phyloP scores from a whole-genome alignment of 305 asterid genomes.

The Lippia alba region DNA sequence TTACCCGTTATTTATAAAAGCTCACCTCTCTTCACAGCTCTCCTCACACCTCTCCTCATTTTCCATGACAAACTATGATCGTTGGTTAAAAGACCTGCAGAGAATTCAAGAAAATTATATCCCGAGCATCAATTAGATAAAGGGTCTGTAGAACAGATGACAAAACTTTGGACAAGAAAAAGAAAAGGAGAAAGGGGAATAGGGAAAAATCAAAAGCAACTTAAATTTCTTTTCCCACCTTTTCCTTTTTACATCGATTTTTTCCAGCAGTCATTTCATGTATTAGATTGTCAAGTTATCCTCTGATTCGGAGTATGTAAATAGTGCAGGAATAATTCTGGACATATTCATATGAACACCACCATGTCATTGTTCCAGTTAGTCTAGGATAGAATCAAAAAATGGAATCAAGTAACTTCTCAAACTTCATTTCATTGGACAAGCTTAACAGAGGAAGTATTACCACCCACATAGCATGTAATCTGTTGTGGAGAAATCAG shows the following conservation, averaged over 20 bases:
- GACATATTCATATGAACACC: conserved; percentile 2
- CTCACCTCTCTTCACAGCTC: conserved; percentile 7
- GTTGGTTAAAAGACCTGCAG: conserved; percentile 40
- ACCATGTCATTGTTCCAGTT: background rate
- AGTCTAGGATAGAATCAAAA: conserved; percentile 8
- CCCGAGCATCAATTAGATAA: conserved; percentile 25
- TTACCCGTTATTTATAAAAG: conserved; percentile 24
- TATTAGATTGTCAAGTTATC: conserved; percentile 6
- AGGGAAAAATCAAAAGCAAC: background rate
- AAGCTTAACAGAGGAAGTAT: background rate
- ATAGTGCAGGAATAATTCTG: conserved; percentile 10
- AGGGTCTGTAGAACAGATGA: background rate
- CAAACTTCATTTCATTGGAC: conserved; percentile 1
- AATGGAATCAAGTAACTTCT: conserved; percentile 11
- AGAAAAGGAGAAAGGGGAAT: background rate
- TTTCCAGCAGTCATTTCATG: conserved; percentile 5
- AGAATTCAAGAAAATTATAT: conserved; percentile 29
- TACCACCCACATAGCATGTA: conserved; percentile 15
- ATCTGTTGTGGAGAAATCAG: background rate
- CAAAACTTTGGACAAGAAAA: background rate
- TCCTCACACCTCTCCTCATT: conserved; percentile 61
- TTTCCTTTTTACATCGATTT: conserved; percentile 16
- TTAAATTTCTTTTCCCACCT: conserved; percentile 3
- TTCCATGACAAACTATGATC: conserved; percentile 54
- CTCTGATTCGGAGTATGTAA: conserved; percentile 12